phyloP scores from a whole-genome alignment of 768 basidiomycete genomes.

The Boletus reticulatus region DNA sequence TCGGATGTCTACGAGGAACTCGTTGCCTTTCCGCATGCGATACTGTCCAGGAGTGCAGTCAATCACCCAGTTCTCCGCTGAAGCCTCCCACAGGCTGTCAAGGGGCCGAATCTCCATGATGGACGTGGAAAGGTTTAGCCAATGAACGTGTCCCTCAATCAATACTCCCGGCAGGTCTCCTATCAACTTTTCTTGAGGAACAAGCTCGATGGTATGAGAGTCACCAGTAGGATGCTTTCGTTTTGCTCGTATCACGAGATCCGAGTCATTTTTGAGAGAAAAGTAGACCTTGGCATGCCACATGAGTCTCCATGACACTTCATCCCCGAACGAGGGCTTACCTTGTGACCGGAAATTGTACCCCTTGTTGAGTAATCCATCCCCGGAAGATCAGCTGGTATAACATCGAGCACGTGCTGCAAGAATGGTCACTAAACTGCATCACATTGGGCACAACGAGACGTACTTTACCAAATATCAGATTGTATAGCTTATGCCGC shows the following conservation, averaged over 20 bases:
- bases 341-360: constrained; percentile 17
- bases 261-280: constrained; percentile 2
- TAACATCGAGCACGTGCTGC: constrained; percentile 21
- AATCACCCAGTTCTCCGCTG: constrained; percentile 28
- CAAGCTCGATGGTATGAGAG: constrained; percentile 17
- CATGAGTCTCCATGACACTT: background rate
- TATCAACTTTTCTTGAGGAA: constrained; percentile 21
- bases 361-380: constrained; percentile 27
- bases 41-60: constrained; percentile 6
- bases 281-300: constrained; percentile 20
- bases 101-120: constrained; percentile 29
- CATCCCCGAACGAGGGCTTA: background rate
- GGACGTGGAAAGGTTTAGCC: constrained; percentile 27
- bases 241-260: constrained; percentile 21
- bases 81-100: constrained; percentile 23
- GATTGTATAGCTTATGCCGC: constrained; percentile 17
- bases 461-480: constrained; percentile 23
- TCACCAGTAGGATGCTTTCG: background rate
- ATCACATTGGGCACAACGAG: background rate
- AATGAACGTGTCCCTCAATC: constrained; percentile 26
- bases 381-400: constrained; percentile 24
- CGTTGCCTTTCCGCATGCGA: constrained; percentile 4
- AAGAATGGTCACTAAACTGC: background rate
- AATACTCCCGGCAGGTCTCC: constrained; percentile 27
- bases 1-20: constrained; percentile 25